A percentile compares a stretch with the other conserved stretches of the same genome.
Conservation (phyloP, 345 rosid species). For the Arabis alpina region DNA sequence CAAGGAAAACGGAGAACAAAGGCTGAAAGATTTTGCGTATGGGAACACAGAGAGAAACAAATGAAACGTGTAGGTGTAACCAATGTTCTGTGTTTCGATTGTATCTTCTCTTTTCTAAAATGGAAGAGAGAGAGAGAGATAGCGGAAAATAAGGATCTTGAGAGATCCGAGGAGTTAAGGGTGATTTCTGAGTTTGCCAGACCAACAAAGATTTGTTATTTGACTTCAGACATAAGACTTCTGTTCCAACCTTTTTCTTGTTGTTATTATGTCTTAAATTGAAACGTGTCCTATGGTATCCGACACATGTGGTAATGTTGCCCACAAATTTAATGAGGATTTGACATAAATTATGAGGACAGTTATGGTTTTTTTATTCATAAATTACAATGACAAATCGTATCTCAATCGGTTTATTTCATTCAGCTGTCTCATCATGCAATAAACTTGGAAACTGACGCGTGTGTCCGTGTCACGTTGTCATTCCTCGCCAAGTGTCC, state of each 20-base stretch:
- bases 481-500: conserved; percentile 16
- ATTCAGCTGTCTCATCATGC: not conserved
- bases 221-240: conserved; percentile 37
- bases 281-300: not conserved
- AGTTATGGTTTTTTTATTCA: no score
- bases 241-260: conserved; percentile 29
- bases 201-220: conserved; percentile 18
- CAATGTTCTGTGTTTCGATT: not conserved
- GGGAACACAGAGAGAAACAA: conserved; percentile 27
- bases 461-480: conserved; percentile 28
- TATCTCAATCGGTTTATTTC: conserved; percentile 18
- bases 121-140: not conserved
- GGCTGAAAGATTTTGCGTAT: conserved; percentile 37
- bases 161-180: conserved; percentile 31
- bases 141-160: conserved; percentile 31
- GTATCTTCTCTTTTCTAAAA: conserved; percentile 22
- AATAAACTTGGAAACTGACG: conserved; percentile 17
- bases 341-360: no score
- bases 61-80: not conserved
- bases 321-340: no score
- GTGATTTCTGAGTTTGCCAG: conserved; percentile 13
- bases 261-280: conserved; percentile 1
- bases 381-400: no score
- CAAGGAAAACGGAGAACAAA: conserved; percentile 28
- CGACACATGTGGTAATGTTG: not conserved